Percentiles rank a stretch among this genome's conserved stretches.
Conservation (phyloP, 768 basidiomycete species). For the Astraeus odoratus region DNA sequence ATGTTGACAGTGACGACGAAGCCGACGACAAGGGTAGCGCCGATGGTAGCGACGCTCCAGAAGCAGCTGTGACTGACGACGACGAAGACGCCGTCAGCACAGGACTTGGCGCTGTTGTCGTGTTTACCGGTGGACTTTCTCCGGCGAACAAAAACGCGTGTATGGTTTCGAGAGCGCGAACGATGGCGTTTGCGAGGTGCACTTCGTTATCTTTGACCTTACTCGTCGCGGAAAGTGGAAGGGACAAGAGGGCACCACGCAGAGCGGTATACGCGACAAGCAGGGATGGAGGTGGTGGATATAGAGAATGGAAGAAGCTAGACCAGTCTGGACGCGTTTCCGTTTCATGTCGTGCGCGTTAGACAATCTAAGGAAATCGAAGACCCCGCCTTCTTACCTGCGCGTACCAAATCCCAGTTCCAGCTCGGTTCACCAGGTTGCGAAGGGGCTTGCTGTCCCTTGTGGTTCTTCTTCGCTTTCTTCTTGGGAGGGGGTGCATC, state of each 20-base stretch:
- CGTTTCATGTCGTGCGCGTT: neutral
- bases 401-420: conserved; percentile 17
- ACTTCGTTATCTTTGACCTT: neutral
- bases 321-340: conserved; percentile 14
- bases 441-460: conserved; percentile 9
- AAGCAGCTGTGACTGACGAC: neutral
- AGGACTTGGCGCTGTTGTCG: no score
- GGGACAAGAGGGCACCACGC: conserved; percentile 10
- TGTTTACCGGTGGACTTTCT: neutral
- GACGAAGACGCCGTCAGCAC: neutral
- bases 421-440: conserved; percentile 6
- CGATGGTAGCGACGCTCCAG: neutral
- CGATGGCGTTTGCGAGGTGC: conserved; percentile 15
- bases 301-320: conserved; percentile 12
- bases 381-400: conserved; percentile 7
- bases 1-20: neutral
- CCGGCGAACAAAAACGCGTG: conserved; percentile 15
- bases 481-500: conserved; percentile 21
- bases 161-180: conserved; percentile 13
- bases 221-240: conserved; percentile 1
- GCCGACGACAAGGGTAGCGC: neutral
- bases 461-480: conserved; percentile 19
- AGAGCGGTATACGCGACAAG: conserved; percentile 17
- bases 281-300: conserved; percentile 19
- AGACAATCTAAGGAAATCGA: neutral